Evolutionary conservation across 305 asterid genomes (phyloP).

Genomic region (Petunia hybrid): DNA sequence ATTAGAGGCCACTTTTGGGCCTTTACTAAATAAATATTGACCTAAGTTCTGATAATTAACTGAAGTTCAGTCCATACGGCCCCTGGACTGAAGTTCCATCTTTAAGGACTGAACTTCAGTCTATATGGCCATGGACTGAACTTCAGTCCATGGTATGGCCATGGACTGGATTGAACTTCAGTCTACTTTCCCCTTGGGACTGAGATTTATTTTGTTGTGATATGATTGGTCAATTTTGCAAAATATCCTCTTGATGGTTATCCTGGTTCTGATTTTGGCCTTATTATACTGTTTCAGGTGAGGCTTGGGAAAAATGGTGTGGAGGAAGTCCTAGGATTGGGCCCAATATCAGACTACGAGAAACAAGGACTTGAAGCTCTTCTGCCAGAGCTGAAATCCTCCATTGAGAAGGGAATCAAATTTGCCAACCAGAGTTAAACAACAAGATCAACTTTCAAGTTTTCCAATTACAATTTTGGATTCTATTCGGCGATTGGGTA

Average conservation of each 20-base stretch:
- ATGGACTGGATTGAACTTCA: no score
- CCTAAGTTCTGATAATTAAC: no score
- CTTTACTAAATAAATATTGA: no score
- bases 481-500: constrained; percentile 23
- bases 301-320: constrained; percentile 93
- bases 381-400: constrained; percentile 72
- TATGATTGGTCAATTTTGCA: neutral
- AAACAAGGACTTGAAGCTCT: constrained; percentile 87
- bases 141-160: no score
- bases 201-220: neutral
- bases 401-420: constrained; percentile 87
- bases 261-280: neutral
- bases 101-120: no score
- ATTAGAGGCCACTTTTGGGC: no score
- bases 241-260: neutral
- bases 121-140: no score
- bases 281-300: constrained; percentile 56
- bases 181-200: neutral
- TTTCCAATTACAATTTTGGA: constrained; percentile 18
- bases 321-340: constrained; percentile 86
- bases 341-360: constrained; percentile 81
- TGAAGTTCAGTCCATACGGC: no score
- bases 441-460: neutral
- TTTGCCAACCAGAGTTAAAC: constrained; percentile 61
- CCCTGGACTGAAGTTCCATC: no score